phyloP scores from a whole-genome alignment of 2,329 filamentous ascomycete genomes.

The Cladosporium sp. region DNA sequence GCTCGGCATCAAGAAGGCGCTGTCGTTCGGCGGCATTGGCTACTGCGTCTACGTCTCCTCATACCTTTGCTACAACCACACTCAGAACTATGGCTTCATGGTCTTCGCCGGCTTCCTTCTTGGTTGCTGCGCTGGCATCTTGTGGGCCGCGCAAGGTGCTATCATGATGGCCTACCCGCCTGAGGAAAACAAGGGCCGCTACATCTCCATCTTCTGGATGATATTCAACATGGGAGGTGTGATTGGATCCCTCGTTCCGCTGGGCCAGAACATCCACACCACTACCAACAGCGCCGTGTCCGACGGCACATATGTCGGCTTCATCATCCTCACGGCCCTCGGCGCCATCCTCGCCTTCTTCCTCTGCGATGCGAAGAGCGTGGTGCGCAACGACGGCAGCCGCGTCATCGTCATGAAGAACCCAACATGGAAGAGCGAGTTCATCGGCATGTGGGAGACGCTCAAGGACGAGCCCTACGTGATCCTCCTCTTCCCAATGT shows the following conservation, averaged over 20 bases:
- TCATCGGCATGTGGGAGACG: slow-evolving; percentile 73
- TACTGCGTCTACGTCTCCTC: slow-evolving; percentile 74
- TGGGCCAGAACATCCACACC: slow-evolving; percentile 69
- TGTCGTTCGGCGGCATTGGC: slow-evolving; percentile 72
- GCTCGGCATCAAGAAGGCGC: slow-evolving; percentile 67
- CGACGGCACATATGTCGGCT: slow-evolving; percentile 84
- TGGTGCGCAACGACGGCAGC: slow-evolving; percentile 75
- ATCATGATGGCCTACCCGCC: slow-evolving; percentile 89
- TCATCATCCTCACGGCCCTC: slow-evolving; percentile 76
- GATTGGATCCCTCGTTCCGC: slow-evolving; percentile 75
- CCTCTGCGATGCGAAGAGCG: slow-evolving; percentile 69
- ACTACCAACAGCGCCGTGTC: slow-evolving; percentile 54
- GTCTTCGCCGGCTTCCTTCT: slow-evolving; percentile 75
- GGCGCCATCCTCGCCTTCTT: slow-evolving; percentile 70
- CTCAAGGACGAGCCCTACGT: slow-evolving; percentile 71
- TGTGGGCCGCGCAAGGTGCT: slow-evolving; percentile 81
- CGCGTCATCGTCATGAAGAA: slow-evolving; percentile 86
- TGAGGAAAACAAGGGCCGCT: slow-evolving; percentile 79
- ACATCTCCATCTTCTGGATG: slow-evolving; percentile 90
- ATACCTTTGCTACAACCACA: slow-evolving; percentile 72
- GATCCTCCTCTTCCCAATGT: slow-evolving; percentile 76
- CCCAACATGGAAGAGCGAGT: slow-evolving; percentile 79
- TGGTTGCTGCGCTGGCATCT: slow-evolving; percentile 74
- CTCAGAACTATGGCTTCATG: slow-evolving; percentile 66
- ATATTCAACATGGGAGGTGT: slow-evolving; percentile 93